Evolutionary conservation across 2,329 filamentous ascomycete species (phyloP).

Genomic region (Trichoderma guizhouense): DNA sequence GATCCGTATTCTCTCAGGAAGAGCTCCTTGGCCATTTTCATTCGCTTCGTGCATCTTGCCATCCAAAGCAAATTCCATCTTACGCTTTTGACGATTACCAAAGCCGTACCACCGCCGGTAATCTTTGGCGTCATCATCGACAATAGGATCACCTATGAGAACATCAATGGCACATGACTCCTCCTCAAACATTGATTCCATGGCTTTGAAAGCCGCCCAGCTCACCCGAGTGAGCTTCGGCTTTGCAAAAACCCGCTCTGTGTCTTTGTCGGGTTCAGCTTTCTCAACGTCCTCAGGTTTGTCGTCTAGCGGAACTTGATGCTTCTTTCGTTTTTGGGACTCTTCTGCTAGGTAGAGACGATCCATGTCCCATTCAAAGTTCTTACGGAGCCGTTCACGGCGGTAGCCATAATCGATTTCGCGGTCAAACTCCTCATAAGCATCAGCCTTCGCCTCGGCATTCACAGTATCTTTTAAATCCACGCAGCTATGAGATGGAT

Average conservation of each 20-base stretch:
- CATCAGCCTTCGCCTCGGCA: not conserved
- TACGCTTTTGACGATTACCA: not conserved
- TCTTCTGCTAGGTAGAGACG: constrained; percentile 16
- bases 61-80: not conserved
- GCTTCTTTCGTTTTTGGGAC: not conserved
- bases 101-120: not conserved
- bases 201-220: not conserved
- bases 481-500: not conserved
- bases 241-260: not conserved
- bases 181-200: not conserved
- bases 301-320: not conserved
- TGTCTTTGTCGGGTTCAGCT: too few relatives aligned
- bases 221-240: not conserved
- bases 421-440: not conserved
- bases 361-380: constrained; percentile 21
- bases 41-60: not conserved
- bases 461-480: not conserved
- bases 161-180: not conserved
- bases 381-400: constrained; percentile 15
- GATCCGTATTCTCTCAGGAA: constrained; percentile 1
- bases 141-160: not conserved
- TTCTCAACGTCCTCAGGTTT: not conserved
- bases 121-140: not conserved
- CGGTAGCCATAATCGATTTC: constrained; percentile 9
- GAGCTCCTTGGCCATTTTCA: not conserved